Evolutionary conservation across 148 eudicot species (phyloP).

Genomic region (Heliosperma pusillum): DNA sequence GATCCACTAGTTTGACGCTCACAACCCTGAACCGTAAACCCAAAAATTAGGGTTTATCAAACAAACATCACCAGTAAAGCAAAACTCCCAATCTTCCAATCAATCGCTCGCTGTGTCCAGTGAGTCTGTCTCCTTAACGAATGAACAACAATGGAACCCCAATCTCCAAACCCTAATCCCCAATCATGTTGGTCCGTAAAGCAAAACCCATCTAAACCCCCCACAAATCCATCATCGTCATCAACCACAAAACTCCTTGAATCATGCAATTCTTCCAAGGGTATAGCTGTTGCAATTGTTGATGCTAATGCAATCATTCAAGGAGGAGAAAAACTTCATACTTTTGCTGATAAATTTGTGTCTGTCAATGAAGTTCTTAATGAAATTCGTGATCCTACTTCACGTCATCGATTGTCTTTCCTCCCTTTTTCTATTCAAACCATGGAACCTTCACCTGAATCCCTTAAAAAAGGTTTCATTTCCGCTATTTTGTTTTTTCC

Average conservation of each 20-base stretch:
- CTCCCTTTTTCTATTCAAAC: slow-evolving; percentile 58
- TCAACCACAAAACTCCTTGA: slow-evolving; percentile 24
- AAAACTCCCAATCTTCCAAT: background rate
- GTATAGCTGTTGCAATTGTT: slow-evolving; percentile 76
- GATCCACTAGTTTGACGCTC: background rate
- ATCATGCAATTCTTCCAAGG: slow-evolving; percentile 54
- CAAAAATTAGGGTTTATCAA: slow-evolving; percentile 16
- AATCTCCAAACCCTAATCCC: slow-evolving; percentile 20
- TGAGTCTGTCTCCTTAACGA: no score
- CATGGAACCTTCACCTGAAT: slow-evolving; percentile 68
- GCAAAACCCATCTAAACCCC: slow-evolving; percentile 20
- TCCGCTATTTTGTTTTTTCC: background rate
- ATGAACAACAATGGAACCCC: slow-evolving; percentile 20
- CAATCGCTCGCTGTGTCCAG: no score
- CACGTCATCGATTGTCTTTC: slow-evolving; percentile 65
- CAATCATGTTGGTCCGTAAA: slow-evolving; percentile 61
- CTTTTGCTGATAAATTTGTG: slow-evolving; percentile 62
- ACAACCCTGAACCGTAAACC: background rate
- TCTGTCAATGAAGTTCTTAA: slow-evolving; percentile 57
- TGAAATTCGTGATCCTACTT: slow-evolving; percentile 78
- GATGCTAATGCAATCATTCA: slow-evolving; percentile 92
- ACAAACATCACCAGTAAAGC: no score
- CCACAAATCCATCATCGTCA: slow-evolving; percentile 8
- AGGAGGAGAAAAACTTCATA: slow-evolving; percentile 54
- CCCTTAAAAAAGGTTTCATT: slow-evolving; percentile 65